Conservation (phyloP, 2,329 filamentous ascomycete genomes). For the Talaromyces albobiverticillius region DNA sequence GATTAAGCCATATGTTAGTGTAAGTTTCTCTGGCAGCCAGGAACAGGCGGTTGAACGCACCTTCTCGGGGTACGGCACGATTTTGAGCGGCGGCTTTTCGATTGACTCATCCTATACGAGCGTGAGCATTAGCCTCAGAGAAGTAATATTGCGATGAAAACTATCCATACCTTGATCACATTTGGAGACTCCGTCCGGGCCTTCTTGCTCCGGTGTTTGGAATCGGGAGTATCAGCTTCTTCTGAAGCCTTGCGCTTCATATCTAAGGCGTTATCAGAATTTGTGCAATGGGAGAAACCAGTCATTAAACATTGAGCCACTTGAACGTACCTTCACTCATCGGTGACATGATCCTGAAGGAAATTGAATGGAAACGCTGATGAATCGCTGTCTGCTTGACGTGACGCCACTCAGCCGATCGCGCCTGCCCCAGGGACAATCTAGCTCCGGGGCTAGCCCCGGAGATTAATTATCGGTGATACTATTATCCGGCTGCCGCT, state of each 20-base stretch:
- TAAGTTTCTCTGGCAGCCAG: not conserved
- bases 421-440: conserved; percentile 4
- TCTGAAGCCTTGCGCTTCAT: conserved; percentile 52
- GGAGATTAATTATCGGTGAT: conserved; percentile 20
- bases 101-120: conserved; percentile 27
- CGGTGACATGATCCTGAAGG: conserved; percentile 23
- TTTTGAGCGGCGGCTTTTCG: conserved; percentile 55
- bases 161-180: conserved; percentile 27
- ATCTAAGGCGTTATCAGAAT: conserved; percentile 22
- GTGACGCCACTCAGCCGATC: conserved; percentile 17
- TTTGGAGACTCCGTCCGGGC: conserved; percentile 47
- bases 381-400: conserved; percentile 2
- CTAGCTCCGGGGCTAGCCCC: conserved; percentile 4
- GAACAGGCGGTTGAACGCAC: conserved; percentile 40
- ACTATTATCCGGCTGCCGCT: conserved; percentile 27
- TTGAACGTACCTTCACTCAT: conserved; percentile 32
- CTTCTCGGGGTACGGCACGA: conserved; percentile 88
- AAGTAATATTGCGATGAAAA: not conserved
- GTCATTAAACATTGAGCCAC: not conserved
- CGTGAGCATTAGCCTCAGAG: not conserved
- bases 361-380: not conserved
- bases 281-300: not conserved
- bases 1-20: conserved; percentile 23
- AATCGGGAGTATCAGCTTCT: conserved; percentile 43
- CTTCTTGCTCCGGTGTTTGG: conserved; percentile 46